A percentile compares a stretch with the other conserved stretches of the same genome.
Conservation (phyloP, 2,329 filamentous ascomycete genomes). For the Aspergillus costaricaensis region DNA sequence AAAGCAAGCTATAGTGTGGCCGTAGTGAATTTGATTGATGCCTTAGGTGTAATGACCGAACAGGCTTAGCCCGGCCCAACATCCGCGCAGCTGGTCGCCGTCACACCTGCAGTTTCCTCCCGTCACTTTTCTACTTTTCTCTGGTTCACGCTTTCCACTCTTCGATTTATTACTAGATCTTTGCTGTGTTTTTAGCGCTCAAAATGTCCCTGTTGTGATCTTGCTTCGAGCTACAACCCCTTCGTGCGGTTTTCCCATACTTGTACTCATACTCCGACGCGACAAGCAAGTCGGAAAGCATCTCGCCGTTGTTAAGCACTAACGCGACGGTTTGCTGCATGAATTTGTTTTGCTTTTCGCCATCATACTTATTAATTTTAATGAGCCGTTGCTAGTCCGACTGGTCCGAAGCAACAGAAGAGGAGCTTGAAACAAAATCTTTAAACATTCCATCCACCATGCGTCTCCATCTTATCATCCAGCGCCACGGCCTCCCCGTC, state of each 20-base stretch:
- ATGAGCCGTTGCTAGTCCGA: slow-evolving; percentile 2
- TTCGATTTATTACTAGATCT: background rate
- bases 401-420: background rate
- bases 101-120: slow-evolving; percentile 1
- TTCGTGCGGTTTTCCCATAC: background rate
- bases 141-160: background rate
- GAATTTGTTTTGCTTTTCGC: background rate
- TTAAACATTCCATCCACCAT: slow-evolving; percentile 46
- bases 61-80: slow-evolving; percentile 9
- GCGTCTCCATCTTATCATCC: slow-evolving; percentile 72
- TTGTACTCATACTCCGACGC: background rate
- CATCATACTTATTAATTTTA: background rate
- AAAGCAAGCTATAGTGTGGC: background rate
- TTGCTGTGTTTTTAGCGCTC: background rate
- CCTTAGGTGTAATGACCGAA: slow-evolving; percentile 13
- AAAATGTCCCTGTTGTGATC: background rate
- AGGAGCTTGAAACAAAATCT: background rate
- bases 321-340: background rate
- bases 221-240: background rate
- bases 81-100: background rate
- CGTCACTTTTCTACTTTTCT: slow-evolving; percentile 5
- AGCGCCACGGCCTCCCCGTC: slow-evolving; percentile 72
- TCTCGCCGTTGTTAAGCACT: background rate
- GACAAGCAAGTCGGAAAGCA: background rate
- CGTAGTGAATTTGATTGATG: background rate